Evolutionary conservation across 2,329 filamentous ascomycete species (phyloP), one percentile per base, ranked within the genome.

Genomic region (Ceratocystis albifundus): DNA sequence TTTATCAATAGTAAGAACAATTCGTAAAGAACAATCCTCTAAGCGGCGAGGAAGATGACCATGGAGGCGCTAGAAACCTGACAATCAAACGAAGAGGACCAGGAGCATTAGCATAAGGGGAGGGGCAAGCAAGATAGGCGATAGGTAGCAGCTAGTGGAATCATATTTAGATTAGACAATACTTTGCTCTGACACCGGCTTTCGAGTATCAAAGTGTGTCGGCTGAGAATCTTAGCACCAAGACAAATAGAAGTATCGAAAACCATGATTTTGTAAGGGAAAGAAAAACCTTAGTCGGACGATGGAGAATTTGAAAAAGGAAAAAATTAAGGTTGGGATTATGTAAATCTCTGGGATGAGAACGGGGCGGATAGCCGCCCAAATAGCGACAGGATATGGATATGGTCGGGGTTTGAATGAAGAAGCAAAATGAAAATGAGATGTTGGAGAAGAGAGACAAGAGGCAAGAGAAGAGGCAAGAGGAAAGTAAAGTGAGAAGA

Each of bases 21-120:
- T 7, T 6, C 22, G 32, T 28, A 30, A 57, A 57, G 53, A 59
- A 32, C 28, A 59, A 32, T 59, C 28, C 15, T 59, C 4, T 15
- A 59, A 20, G 55, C n/a, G 28, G 55, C 55, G 55, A 59, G 55
- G 55, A 59, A 59, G 28, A 17, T 17, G 53, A 32, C 53, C 36
- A 59, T 32, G 12, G 28, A 59, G 55, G 30, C 55, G 55, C 55
- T 59, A 59, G 55, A 59, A 59, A 59, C 2, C 12, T 36, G 25
- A 59, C 55, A 59, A 59, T 59, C 55, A 59, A 59, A 59, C 25
- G 55, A 36, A 32, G n/a, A 22, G 22, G 25, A 20, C 55, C 12
- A 59, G 30, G 55, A 20, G 55, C 17, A 7, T 59, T 59, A 36
- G 55, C 55, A 59, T n/a, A 28, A 59, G 12, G 55, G 8, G 28